Evolutionary conservation across 306 rosid species (phyloP).

Genomic region (Citrullus amarus): DNA sequence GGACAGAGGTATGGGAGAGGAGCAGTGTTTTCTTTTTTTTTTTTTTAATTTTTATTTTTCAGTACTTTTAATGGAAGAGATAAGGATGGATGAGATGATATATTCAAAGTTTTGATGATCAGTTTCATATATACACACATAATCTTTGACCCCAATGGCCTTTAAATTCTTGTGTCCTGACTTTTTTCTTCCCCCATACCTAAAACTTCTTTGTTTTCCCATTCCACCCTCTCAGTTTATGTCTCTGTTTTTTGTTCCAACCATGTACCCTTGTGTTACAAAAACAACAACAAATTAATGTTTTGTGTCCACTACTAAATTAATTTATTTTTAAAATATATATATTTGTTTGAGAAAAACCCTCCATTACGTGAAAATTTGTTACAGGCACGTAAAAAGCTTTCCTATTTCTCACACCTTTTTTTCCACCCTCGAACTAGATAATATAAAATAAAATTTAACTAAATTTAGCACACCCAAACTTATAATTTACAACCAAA

Average conservation of each 20-base stretch:
- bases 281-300: not conserved
- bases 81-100: not conserved
- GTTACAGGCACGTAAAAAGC: too few species aligned
- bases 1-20: conserved; percentile 4
- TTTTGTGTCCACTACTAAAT: not conserved
- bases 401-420: too few species aligned
- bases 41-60: not conserved
- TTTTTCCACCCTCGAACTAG: too few species aligned
- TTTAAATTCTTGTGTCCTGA: not conserved
- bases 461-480: too few species aligned
- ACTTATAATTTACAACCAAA: too few species aligned
- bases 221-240: not conserved
- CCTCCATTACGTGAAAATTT: too few species aligned
- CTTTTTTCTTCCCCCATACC: conserved; percentile 4
- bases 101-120: not conserved
- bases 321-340: not conserved
- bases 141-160: conserved; percentile 2
- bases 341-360: too few species aligned
- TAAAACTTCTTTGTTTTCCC: not conserved
- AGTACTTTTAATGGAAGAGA: conserved; percentile 10
- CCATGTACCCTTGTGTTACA: conserved; percentile 3
- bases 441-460: too few species aligned
- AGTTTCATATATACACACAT: not conserved
- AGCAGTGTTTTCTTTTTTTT: not conserved
- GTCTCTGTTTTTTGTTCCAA: not conserved